Conservation (phyloP, 139 green algal species). For the Tetradesmus obliquus region DNA sequence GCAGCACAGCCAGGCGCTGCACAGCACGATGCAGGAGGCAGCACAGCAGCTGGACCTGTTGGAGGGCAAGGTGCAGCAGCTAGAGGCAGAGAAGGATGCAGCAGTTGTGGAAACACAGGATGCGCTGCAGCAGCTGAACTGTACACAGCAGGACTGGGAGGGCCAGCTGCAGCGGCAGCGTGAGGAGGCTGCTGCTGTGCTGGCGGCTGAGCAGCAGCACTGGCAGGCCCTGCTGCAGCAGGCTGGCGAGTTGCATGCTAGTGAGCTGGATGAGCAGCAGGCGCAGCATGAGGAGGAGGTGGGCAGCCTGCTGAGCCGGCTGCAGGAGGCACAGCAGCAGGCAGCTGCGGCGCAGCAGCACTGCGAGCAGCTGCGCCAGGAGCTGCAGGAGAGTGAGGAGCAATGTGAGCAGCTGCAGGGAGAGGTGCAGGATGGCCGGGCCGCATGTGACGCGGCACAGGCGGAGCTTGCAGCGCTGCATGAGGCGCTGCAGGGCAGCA, state of each 20-base stretch:
- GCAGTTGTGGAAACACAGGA: constrained; percentile 11
- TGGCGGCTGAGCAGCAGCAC: not conserved
- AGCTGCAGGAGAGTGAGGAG: not conserved
- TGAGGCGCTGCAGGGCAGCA: not conserved
- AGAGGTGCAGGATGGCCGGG: not conserved
- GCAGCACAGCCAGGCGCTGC: constrained; percentile 14
- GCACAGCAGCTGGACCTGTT: constrained; percentile 26
- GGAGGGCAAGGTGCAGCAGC: not conserved
- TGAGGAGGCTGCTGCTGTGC: not conserved
- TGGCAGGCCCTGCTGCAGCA: not conserved
- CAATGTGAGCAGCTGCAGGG: not conserved
- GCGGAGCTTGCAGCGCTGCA: not conserved
- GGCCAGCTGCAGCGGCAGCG: not conserved
- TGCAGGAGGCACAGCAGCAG: not conserved
- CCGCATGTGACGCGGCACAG: not conserved
- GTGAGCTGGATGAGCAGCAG: constrained; percentile 38
- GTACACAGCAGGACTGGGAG: not conserved
- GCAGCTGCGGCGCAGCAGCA: not conserved
- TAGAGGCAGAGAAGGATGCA: constrained; percentile 23
- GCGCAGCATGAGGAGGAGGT: constrained; percentile 41
- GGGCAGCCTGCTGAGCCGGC: not conserved
- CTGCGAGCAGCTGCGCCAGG: not conserved
- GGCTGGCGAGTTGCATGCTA: not conserved
- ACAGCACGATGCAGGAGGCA: constrained; percentile 19
- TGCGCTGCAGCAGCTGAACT: not conserved